These are phyloP conservation scores for Pythium aquatile DNA, from an alignment of 352 stramenopile genomes.

Conservation along the genomic window DNA sequence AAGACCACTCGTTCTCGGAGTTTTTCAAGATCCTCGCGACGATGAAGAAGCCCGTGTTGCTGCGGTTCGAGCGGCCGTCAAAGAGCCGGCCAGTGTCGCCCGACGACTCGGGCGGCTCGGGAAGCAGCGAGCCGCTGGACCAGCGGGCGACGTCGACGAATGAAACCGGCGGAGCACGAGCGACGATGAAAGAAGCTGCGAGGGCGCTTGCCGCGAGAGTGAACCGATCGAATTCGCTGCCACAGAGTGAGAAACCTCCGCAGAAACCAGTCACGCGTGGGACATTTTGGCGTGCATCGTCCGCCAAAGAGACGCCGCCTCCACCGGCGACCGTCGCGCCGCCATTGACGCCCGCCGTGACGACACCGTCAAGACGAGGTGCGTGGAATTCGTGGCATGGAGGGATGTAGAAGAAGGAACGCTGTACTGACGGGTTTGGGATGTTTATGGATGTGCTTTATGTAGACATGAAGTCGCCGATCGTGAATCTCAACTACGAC, in stretches of 20 bases:
- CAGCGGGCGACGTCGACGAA: conserved; percentile 44
- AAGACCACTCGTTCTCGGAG: conserved; percentile 86
- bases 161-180: conserved; percentile 23
- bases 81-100: not conserved
- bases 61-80: conserved; percentile 69
- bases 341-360: conserved; percentile 9
- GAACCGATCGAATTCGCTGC: conserved; percentile 58
- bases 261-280: conserved; percentile 38
- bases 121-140: conserved; percentile 14
- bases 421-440: not conserved
- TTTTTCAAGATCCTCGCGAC: conserved; percentile 90
- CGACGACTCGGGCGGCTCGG: not conserved
- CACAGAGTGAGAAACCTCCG: conserved; percentile 47
- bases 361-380: conserved; percentile 6
- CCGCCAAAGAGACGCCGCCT: conserved; percentile 35
- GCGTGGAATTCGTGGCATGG: not conserved
- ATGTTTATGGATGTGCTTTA: not conserved
- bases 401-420: not conserved
- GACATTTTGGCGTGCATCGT: conserved; percentile 59
- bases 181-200: conserved; percentile 29
- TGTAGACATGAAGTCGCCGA: conserved; percentile 17
- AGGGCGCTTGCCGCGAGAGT: conserved; percentile 34
- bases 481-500: conserved; percentile 25
- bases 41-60: conserved; percentile 87
- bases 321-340: not conserved